A percentile compares a stretch with the other conserved stretches of the same genome.
These are phyloP conservation scores for Phyllosticta citrichinensis DNA, from an alignment of 2,329 filamentous ascomycete genomes.

Conservation along the genomic window DNA sequence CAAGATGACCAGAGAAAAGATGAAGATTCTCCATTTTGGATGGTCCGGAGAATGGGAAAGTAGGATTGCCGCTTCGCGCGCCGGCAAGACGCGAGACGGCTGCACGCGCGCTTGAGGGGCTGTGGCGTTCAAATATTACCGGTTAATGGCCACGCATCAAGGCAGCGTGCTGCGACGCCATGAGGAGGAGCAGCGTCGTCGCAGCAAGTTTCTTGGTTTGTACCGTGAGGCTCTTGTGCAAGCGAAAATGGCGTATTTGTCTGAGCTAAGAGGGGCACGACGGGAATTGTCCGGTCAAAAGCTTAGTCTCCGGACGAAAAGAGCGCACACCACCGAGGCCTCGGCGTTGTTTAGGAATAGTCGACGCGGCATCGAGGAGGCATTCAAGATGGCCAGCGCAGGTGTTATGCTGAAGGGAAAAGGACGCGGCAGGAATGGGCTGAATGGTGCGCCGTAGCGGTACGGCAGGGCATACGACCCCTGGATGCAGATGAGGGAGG, in stretches of 20 bases:
- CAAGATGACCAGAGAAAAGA: neutral
- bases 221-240: neutral
- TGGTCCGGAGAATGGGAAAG: neutral
- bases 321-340: neutral
- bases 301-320: neutral
- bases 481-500: neutral
- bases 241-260: neutral
- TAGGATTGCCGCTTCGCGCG: neutral
- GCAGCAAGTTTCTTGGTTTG: neutral
- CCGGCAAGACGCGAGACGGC: neutral
- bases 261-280: neutral
- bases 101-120: neutral
- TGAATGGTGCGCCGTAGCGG: neutral
- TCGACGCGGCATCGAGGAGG: neutral
- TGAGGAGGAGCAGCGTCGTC: neutral
- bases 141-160: neutral
- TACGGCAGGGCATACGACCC: neutral
- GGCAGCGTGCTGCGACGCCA: neutral
- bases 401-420: neutral
- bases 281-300: neutral
- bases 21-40: neutral
- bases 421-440: neutral
- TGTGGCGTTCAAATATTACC: neutral
- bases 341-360: neutral
- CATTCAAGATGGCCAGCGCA: neutral